Percentiles rank a stretch among this genome's conserved stretches.
Conservation (phyloP, 352 stramenopile genomes). For the Peronospora farinosa region DNA sequence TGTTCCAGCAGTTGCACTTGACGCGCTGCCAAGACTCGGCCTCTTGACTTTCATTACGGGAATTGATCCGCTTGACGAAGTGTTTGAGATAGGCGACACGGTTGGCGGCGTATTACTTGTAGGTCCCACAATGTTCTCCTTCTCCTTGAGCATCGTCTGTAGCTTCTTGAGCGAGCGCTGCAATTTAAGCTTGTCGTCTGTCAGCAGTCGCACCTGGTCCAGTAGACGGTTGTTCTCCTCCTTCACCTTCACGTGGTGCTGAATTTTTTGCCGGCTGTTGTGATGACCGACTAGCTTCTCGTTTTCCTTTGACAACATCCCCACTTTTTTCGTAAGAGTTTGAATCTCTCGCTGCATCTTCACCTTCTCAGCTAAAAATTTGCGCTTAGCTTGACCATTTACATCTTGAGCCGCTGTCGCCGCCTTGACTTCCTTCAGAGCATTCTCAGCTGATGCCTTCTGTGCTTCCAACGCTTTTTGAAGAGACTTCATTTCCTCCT, state of each 20-base stretch:
- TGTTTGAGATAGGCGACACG: constrained; percentile 17
- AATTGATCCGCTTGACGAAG: constrained; percentile 12
- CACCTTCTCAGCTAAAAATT: constrained; percentile 47
- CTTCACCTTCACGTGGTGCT: constrained; percentile 77
- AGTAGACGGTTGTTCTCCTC: constrained; percentile 77
- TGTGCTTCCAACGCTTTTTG: constrained; percentile 26
- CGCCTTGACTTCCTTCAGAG: constrained; percentile 29
- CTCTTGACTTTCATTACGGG: constrained; percentile 10
- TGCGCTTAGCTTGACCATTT: constrained; percentile 32
- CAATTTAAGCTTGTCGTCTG: constrained; percentile 57
- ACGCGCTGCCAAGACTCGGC: constrained; percentile 19
- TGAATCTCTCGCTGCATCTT: constrained; percentile 42
- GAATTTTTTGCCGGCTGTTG: constrained; percentile 79
- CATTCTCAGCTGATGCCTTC: constrained; percentile 17
- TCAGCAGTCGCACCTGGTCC: constrained; percentile 58
- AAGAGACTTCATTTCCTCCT: constrained; percentile 18
- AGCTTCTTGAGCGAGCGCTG: constrained; percentile 43
- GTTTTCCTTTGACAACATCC: constrained; percentile 46
- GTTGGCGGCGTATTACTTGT: constrained; percentile 19
- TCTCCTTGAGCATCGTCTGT: constrained; percentile 50
- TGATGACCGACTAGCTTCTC: constrained; percentile 72
- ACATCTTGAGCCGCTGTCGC: constrained; percentile 23
- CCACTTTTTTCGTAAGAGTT: constrained; percentile 37
- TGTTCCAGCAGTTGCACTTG: constrained; percentile 19
- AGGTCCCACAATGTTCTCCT: constrained; percentile 55